These are phyloP conservation scores for Monosporascus sp. DNA, from an alignment of 2,329 filamentous ascomycete genomes.

Conservation along the genomic window DNA sequence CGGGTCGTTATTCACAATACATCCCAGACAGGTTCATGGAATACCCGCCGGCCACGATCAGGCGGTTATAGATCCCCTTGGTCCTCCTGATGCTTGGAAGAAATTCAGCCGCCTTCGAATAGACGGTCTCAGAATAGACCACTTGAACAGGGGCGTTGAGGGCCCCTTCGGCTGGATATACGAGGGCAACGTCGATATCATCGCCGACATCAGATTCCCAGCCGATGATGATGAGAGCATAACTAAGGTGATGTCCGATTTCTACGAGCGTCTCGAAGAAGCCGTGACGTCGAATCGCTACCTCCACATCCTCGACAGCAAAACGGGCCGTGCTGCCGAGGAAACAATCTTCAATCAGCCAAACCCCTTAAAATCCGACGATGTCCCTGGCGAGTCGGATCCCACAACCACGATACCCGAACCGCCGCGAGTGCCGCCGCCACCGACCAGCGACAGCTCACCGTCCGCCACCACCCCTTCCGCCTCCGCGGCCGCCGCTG, in stretches of 20 bases:
- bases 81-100: conserved; percentile 76
- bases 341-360: conserved; percentile 17
- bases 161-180: conserved; percentile 98
- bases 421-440: not conserved
- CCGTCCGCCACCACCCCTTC: not conserved
- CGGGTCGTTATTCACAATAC: conserved; percentile 93
- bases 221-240: conserved; percentile 83
- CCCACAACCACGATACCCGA: conserved; percentile 1
- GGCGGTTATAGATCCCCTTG: conserved; percentile 52
- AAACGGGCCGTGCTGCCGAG: conserved; percentile 21
- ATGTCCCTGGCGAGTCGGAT: conserved; percentile 10
- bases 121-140: conserved; percentile 90
- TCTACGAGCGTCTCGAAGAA: conserved; percentile 93
- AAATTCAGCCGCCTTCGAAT: conserved; percentile 91
- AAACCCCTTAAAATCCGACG: conserved; percentile 8
- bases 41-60: conserved; percentile 60
- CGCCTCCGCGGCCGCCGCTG: not conserved
- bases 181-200: conserved; percentile 93
- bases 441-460: conserved; percentile 2
- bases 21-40: conserved; percentile 85
- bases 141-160: conserved; percentile 87
- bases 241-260: conserved; percentile 91
- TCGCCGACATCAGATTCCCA: conserved; percentile 92
- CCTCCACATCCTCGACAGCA: conserved; percentile 51
- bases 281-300: conserved; percentile 77